phyloP scores from a whole-genome alignment of 1,139 yeast species.

The Candida tunisiensis region DNA sequence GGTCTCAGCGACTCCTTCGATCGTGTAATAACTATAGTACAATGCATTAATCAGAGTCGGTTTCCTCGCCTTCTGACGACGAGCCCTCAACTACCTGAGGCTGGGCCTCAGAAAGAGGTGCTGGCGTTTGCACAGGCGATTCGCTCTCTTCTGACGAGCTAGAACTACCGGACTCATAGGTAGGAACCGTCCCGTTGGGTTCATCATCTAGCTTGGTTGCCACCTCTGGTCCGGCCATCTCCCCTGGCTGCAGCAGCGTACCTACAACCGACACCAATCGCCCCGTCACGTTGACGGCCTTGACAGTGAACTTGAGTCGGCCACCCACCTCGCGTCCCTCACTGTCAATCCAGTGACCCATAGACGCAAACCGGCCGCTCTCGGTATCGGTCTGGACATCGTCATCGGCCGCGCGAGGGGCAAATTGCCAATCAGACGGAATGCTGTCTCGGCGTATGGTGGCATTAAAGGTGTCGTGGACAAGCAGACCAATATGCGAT shows the following conservation, averaged over 20 bases:
- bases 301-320: conserved; percentile 56
- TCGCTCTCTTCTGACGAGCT: no score
- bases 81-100: no score
- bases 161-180: no score
- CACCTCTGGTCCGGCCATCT: no score
- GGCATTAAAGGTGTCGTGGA: conserved; percentile 91
- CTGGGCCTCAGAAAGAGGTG: no score
- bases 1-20: no score
- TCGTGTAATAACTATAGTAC: no score
- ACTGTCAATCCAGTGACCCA: conserved; percentile 80
- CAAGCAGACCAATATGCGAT: conserved; percentile 78
- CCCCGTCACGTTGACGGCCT: conserved; percentile 60
- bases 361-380: conserved; percentile 26
- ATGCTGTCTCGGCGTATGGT: conserved; percentile 72
- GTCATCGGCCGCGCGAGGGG: conserved; percentile 45
- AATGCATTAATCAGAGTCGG: no score
- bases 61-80: no score
- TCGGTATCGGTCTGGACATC: conserved; percentile 15
- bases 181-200: no score
- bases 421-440: conserved; percentile 70
- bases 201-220: no score
- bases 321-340: conserved; percentile 65
- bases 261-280: conserved; percentile 78
- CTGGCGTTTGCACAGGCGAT: no score
- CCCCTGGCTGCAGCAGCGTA: conserved; percentile 27